Evolutionary conservation across 345 rosid species (phyloP).

Genomic region (Eucalyptus lansdowneana): DNA sequence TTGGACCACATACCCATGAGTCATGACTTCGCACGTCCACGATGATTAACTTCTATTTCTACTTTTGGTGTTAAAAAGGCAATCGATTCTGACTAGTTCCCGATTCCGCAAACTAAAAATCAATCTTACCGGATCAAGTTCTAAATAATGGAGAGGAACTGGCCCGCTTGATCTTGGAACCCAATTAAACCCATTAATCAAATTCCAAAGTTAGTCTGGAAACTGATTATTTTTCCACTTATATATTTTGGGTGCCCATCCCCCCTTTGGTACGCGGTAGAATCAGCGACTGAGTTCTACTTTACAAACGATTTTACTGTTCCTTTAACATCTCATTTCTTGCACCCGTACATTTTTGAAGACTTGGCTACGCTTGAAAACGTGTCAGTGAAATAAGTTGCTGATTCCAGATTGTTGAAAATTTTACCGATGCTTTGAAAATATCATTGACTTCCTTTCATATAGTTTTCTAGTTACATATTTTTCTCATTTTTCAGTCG

Average conservation of each 20-base stretch:
- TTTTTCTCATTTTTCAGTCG: neutral
- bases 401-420: neutral
- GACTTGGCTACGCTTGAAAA: neutral
- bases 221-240: neutral
- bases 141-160: too few relatives aligned
- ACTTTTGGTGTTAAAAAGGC: neutral
- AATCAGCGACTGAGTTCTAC: neutral
- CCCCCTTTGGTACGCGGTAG: neutral
- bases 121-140: too few relatives aligned
- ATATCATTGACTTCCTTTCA: neutral
- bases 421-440: neutral
- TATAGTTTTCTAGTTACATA: neutral
- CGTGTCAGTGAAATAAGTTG: neutral
- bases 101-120: too few relatives aligned
- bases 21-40: neutral
- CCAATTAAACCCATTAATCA: rapidly evolving
- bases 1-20: neutral
- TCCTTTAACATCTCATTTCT: neutral
- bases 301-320: neutral
- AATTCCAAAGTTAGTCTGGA: too few relatives aligned
- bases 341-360: neutral
- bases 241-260: neutral
- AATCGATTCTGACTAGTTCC: neutral
- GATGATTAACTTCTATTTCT: neutral
- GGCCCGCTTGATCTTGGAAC: neutral